Evolutionary conservation across 2,329 filamentous ascomycete genomes (phyloP), one percentile per base, ranked within the genome.

Genomic region (Fusarium siculi): DNA sequence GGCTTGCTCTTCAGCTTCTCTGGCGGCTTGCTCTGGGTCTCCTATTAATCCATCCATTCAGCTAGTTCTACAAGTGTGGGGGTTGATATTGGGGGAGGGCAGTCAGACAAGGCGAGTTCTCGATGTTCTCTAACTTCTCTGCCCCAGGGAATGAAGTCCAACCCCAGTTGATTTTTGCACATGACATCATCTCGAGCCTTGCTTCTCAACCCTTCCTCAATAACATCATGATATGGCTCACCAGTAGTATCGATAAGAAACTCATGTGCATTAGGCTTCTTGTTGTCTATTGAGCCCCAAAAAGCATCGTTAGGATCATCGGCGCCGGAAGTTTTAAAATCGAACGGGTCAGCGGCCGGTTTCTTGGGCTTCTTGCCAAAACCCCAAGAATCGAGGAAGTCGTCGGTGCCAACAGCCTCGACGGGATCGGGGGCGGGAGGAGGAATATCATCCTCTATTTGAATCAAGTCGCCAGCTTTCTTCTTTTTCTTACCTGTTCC

Each of bases 321-420:
- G 49, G 83, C 82, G 32, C 80, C 79, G 67, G 85, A 82, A 40
- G 82, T 82, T 70, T 83, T 84, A 68, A 82, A 78, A 58, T 77
- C 79, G 61, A 76, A 73, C 58, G 79, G 77, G 44, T 79, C 75
- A 50, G 63, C 59, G 21, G 54, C 78, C 49, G 65, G 47, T 44
- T 82, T 82, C 66, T 83, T 84, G 62, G 81, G 80, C 69, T 89
- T 89, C 76, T 89, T 89, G 16, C 84, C 82, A 57, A 85, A 88
- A 37, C 86, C 87, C 84, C 89, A 90, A 53, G 87, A 86, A 66
- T 83, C 86, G 78, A 89, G 89, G 73, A 89, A 88, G 64, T 87
- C 87, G 60, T 88, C 86, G 46, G 84, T 83, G 19, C 78, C 81
- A 40, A 81, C 77, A 55, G 81, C 72, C 53, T 80, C 79, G 19